These are phyloP conservation scores for Thelonectria rubi DNA, from an alignment of 2,329 filamentous ascomycete species.

Conservation along the genomic window DNA sequence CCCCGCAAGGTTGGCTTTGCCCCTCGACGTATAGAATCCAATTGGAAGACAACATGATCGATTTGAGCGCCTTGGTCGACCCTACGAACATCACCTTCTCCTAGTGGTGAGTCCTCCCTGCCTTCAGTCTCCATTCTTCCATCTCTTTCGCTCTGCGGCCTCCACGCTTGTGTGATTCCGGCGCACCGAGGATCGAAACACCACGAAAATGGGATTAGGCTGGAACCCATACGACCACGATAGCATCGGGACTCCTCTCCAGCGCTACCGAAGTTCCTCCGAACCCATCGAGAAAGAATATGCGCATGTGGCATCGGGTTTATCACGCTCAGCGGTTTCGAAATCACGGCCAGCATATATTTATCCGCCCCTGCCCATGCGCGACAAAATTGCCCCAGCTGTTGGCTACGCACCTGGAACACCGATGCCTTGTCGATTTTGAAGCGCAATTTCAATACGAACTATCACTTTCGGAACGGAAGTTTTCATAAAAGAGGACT, in stretches of 20 bases:
- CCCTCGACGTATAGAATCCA: constrained; percentile 35
- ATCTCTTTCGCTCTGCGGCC: constrained; percentile 12
- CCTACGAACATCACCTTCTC: constrained; percentile 47
- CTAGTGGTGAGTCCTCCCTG: constrained; percentile 51
- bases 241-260: background rate
- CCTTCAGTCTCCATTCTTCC: constrained; percentile 9
- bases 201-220: background rate
- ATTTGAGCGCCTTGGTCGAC: constrained; percentile 48
- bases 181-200: constrained; percentile 11
- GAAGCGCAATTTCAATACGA: background rate
- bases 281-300: background rate
- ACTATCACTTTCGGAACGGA: no score
- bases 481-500: no score
- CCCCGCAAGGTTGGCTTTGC: constrained; percentile 39
- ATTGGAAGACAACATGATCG: constrained; percentile 53
- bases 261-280: background rate
- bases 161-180: constrained; percentile 1
- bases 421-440: background rate
- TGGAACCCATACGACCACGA: background rate
- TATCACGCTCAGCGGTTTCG: background rate
- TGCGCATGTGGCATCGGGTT: background rate
- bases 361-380: background rate
- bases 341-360: background rate
- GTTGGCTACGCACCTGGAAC: background rate
- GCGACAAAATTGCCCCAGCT: background rate